Conservation (phyloP, 2,329 filamentous ascomycete genomes). For the Metarhizium brunneum region DNA sequence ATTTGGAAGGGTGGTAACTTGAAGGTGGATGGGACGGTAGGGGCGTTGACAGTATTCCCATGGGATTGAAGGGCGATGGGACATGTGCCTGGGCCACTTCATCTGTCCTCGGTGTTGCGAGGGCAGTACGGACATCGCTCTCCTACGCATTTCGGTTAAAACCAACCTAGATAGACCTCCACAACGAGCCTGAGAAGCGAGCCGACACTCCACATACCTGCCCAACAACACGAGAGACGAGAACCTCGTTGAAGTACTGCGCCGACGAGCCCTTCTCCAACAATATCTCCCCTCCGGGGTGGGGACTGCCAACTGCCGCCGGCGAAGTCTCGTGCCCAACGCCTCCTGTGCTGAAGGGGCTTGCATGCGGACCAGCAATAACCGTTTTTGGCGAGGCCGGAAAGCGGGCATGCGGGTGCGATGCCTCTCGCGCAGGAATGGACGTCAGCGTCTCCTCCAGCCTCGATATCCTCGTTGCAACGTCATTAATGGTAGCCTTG, state of each 20-base stretch:
- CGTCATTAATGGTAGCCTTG: constrained; percentile 22
- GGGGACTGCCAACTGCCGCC: background rate
- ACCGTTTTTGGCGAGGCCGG: background rate
- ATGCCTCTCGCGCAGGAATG: background rate
- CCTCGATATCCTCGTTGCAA: constrained; percentile 24
- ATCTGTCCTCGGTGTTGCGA: constrained; percentile 6
- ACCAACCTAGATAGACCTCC: background rate
- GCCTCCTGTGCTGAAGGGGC: background rate
- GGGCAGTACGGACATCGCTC: background rate
- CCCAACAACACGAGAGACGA: constrained; percentile 25
- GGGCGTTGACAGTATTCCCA: constrained; percentile 22
- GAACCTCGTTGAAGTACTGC: constrained; percentile 27
- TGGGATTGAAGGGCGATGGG: constrained; percentile 20
- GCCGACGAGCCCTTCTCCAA: constrained; percentile 22
- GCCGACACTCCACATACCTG: constrained; percentile 13
- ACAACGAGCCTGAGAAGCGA: background rate
- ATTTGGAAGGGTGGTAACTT: constrained; percentile 16
- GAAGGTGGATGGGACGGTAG: constrained; percentile 9
- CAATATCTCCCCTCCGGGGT: constrained; percentile 16
- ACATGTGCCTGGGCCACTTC: constrained; percentile 2
- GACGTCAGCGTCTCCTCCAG: constrained; percentile 18
- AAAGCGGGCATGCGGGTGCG: background rate
- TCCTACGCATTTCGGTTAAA: background rate
- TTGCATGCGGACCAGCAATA: background rate
- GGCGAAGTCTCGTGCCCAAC: background rate